phyloP scores from a whole-genome alignment of 176 grass and related monocot genomes.

The Oropetium thomaeum region DNA sequence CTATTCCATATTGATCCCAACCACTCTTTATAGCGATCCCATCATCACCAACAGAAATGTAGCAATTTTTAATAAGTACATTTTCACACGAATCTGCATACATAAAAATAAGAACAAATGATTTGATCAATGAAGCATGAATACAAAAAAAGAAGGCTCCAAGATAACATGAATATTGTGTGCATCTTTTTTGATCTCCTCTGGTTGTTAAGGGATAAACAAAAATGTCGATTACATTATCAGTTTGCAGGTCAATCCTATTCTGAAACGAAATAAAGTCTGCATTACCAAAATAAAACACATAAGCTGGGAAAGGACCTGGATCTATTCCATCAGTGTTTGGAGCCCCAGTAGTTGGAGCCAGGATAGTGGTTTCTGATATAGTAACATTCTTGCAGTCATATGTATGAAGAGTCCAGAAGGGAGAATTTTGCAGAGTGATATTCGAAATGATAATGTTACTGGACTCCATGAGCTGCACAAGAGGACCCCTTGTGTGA shows the following conservation, averaged over 20 bases:
- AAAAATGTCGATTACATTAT: not conserved
- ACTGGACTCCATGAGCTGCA: constrained; percentile 78
- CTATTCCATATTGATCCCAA: constrained; percentile 91
- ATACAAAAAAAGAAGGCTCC: not conserved
- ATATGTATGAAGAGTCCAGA: constrained; percentile 89
- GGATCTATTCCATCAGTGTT: constrained; percentile 98
- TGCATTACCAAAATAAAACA: not conserved
- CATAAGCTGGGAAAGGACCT: constrained; percentile 43
- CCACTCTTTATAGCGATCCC: constrained; percentile 97
- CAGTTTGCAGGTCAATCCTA: not conserved
- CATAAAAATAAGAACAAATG: not conserved
- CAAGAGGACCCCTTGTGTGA: constrained; percentile 80
- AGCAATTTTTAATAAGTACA: constrained; percentile 82
- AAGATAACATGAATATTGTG: not conserved
- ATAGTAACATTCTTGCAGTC: constrained; percentile 88
- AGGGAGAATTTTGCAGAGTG: constrained; percentile 78
- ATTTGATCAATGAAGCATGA: not conserved
- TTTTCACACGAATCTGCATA: constrained; percentile 82
- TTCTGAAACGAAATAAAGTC: constrained; percentile 12
- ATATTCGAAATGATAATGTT: constrained; percentile 81
- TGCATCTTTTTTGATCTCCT: not conserved
- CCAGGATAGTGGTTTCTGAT: constrained; percentile 70
- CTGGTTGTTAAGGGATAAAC: not conserved
- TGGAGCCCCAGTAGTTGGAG: constrained; percentile 66
- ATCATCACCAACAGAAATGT: constrained; percentile 91